Evolutionary conservation across 208 protist genomes (phyloP).

Genomic region (Angomonas desouzai): DNA sequence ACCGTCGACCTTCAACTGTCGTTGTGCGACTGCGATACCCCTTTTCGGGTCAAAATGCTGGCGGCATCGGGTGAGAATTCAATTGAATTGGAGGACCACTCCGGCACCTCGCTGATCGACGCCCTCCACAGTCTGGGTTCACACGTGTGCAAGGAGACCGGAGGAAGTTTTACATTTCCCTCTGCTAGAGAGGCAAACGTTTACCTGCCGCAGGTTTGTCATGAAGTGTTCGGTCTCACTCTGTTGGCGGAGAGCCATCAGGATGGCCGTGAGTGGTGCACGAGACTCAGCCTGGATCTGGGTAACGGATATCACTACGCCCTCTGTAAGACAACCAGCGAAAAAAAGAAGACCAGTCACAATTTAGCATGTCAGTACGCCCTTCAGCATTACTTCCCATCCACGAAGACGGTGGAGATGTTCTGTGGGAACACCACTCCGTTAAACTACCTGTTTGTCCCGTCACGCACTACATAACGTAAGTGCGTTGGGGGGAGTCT

Average conservation of each 20-base stretch:
- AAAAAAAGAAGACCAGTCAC: conserved; percentile 5
- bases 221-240: not conserved
- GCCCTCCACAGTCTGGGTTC: not conserved
- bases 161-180: no score
- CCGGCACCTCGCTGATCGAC: not conserved
- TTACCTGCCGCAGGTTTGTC: not conserved
- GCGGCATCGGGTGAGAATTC: not conserved
- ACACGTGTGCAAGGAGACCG: not conserved
- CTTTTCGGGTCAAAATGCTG: not conserved
- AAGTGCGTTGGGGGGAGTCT: not conserved
- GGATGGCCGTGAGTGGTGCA: not conserved
- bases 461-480: not conserved
- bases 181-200: not conserved
- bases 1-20: not conserved
- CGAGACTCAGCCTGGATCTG: not conserved
- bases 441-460: not conserved
- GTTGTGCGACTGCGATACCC: not conserved
- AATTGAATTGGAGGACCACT: not conserved
- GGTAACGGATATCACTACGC: not conserved
- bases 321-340: not conserved
- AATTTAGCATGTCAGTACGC: not conserved
- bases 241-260: not conserved
- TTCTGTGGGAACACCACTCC: not conserved
- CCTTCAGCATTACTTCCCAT: not conserved
- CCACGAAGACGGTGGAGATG: not conserved